Evolutionary conservation across 768 basidiomycete genomes (phyloP), one percentile per base, ranked within the genome.

Genomic region (Leccinum truebloodii): DNA sequence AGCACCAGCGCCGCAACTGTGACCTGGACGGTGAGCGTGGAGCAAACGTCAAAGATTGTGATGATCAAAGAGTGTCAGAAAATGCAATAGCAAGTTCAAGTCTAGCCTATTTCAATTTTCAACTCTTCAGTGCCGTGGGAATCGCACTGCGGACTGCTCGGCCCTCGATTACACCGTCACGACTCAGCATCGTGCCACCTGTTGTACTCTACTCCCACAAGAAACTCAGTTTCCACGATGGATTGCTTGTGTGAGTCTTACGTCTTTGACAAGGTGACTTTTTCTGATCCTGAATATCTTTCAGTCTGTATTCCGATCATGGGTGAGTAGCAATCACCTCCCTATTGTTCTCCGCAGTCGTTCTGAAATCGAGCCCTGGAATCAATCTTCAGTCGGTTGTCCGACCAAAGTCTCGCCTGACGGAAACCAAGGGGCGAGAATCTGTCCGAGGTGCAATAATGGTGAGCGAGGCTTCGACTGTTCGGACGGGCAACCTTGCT

Each of bases 361-460:
- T 59, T 55, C 64, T 41, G 65, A 58, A 24, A 49, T 62, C 24
- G 49, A 6, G 8, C 28, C 14, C 10, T 6, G 41, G 35, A 37
- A 51, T 50, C 55, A 44, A 51, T 50, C 55, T 54, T 14, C 65
- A 92, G 90, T 89, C 66, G 89, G 89, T 49, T 87, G 87, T 71
- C 80, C 83, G 56, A 85, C 83, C 34, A 83, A 75, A 63, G 67
- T 88, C 62, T 84, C 82, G 62, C 79, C 85, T 10, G 80, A 85
- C 30, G 83, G 81, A 24, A 76, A 82, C 54, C 78, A 80, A 56
- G 79, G 76, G 9, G 72, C 83, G 22, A 80, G 84, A 55, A 67
- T 88, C 55, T 92, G 90, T 67, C 90, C 90, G 16, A 80, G 83
- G 55, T 92, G 90, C 65, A 79, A 89, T 69, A 90, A 92, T 60